Base-by-base conservation (phyloP, 1,139 yeast species). In the Debaryomyces sp. region DNA sequence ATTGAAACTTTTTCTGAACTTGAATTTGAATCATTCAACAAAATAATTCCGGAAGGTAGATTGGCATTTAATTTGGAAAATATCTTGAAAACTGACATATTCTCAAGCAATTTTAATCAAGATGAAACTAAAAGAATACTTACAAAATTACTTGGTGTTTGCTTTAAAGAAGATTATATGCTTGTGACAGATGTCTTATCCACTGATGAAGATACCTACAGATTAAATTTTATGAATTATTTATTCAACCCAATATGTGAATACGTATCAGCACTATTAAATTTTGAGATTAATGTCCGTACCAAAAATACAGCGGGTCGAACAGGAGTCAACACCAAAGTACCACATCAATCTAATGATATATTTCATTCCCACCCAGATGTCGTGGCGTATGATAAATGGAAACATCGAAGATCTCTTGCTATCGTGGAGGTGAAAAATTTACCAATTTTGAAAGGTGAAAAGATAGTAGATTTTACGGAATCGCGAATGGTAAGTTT, bases 251-350 rank as follows among this genome's bases (percentile, higher is more conserved):
- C 42, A 2, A 39, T 39, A 26, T 39, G 42, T 26, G 22, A 39
- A 13, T 39, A 24, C 21, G 18, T 39, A n/a, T 34, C 42, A 2
- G 18, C 33, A 6, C 12, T 39, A 6, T 26, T 26, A 39, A 6
- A n/a, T 13, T 13, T 39, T 12, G 42, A 39, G 6, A 26, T 39
- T 13, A n/a, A 26, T 12, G 5, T 39, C 15, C 12, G 13, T 13
- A 30, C 15, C 7, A 39, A 18, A 39, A 39, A 39, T 39, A 39
- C 17, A 1, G 33, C 18, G 12, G 42, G 33, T 24, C 32, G 33
- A 24, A 26, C 42, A n/a, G 42, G 42, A n/a, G 42, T 39, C 7
- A 21, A 39, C 5, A 39, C 42, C 26, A 39, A 26, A 39, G 42
- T 26, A 13, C 42, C 42, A 5, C 33, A 39, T 26, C 42, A 39